Conservation (phyloP, 2,329 filamentous ascomycete species). For the Seiridium cupressi region DNA sequence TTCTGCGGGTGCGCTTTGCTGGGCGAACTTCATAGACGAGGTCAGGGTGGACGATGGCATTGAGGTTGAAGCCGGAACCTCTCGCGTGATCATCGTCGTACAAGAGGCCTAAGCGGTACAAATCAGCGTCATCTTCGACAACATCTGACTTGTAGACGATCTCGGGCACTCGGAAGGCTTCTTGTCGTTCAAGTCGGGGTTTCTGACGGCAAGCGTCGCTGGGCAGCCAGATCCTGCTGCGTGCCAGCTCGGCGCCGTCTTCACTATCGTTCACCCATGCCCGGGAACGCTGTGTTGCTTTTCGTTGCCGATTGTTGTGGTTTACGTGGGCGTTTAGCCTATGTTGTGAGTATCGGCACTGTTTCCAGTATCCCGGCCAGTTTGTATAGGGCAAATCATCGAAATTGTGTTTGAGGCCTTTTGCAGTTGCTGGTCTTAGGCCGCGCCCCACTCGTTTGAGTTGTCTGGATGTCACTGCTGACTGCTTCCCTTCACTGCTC, state of each 20-base stretch:
- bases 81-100: conserved; percentile 19
- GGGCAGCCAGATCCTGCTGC: conserved; percentile 15
- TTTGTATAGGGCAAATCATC: not conserved
- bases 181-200: conserved; percentile 24
- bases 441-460: not conserved
- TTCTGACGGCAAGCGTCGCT: conserved; percentile 14
- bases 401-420: not conserved
- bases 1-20: conserved; percentile 14
- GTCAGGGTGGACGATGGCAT: conserved; percentile 20
- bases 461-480: not conserved
- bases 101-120: conserved; percentile 24
- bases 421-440: not conserved
- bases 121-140: conserved; percentile 19
- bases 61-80: conserved; percentile 19
- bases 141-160: conserved; percentile 15
- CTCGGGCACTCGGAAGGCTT: conserved; percentile 21
- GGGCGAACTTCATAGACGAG: conserved; percentile 21
- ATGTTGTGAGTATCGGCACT: not conserved
- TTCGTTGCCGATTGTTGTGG: conserved; percentile 11
- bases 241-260: conserved; percentile 4
- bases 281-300: conserved; percentile 2
- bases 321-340: conserved; percentile 7
- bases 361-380: not conserved
- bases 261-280: conserved; percentile 10
- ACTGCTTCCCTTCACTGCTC: not conserved